Conservation (phyloP, 495 filamentous ascomycete species). For the Aspergillus nanangensis region DNA sequence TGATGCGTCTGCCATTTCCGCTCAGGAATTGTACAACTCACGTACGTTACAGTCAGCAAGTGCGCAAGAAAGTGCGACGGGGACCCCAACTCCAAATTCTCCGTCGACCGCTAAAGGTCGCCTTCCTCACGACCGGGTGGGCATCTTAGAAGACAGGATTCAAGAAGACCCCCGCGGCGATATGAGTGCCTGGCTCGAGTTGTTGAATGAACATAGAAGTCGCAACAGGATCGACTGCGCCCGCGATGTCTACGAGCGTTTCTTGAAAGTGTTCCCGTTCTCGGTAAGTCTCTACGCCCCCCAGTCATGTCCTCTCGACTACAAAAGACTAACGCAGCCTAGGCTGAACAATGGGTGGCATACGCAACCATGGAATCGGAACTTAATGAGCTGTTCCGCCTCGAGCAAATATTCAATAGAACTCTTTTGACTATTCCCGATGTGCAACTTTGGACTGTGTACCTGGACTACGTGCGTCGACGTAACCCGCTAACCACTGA, state of each 20-base stretch:
- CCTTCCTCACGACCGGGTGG: conserved; percentile 72
- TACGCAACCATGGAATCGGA: conserved; percentile 86
- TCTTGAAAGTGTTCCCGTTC: conserved; percentile 80
- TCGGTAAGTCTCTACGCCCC: conserved; percentile 61
- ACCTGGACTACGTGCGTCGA: conserved; percentile 91
- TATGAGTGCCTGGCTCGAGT: conserved; percentile 78
- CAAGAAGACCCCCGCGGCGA: conserved; percentile 89
- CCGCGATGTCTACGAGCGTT: conserved; percentile 76
- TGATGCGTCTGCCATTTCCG: conserved; percentile 38
- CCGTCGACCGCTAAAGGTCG: conserved; percentile 48
- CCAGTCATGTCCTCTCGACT: neutral
- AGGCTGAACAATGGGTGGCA: conserved; percentile 87
- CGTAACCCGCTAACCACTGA: conserved; percentile 82
- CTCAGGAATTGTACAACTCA: conserved; percentile 39
- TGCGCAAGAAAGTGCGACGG: conserved; percentile 34
- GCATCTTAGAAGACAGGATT: conserved; percentile 84
- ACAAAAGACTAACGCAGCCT: conserved; percentile 12
- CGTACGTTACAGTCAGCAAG: conserved; percentile 31
- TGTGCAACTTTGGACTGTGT: conserved; percentile 85
- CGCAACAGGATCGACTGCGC: conserved; percentile 78
- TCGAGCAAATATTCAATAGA: conserved; percentile 77
- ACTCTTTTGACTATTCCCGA: conserved; percentile 70
- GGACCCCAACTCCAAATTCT: conserved; percentile 35
- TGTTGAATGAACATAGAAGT: conserved; percentile 80
- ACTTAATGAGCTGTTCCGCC: conserved; percentile 66